These are phyloP conservation scores for Penicillium flavigenum DNA, from an alignment of 495 filamentous ascomycete species.

Conservation along the genomic window DNA sequence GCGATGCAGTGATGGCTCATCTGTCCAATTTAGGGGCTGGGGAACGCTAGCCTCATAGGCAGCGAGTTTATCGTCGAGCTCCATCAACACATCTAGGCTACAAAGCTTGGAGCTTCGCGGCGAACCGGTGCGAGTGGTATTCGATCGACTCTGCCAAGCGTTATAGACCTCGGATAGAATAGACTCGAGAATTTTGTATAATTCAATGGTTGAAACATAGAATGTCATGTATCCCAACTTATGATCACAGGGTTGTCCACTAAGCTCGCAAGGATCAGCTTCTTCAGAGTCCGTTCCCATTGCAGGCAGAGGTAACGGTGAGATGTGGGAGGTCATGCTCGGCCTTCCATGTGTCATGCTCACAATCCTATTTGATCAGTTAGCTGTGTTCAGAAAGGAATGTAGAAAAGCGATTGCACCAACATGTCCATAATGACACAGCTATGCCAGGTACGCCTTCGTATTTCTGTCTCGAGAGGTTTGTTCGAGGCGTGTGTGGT, in stretches of 20 bases:
- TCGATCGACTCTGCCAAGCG: conserved; percentile 32
- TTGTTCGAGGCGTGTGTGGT: conserved; percentile 22
- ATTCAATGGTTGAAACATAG: conserved; percentile 41
- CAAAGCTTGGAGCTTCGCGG: conserved; percentile 18
- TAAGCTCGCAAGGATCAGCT: conserved; percentile 26
- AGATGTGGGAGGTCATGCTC: conserved; percentile 43
- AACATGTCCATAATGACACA: conserved; percentile 51
- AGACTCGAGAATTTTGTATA: conserved; percentile 44
- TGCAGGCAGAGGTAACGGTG: conserved; percentile 33
- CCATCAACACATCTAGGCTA: conserved; percentile 41
- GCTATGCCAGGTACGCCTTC: conserved; percentile 49
- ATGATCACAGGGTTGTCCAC: conserved; percentile 26
- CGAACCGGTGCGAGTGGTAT: conserved; percentile 12
- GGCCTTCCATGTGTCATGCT: conserved; percentile 52
- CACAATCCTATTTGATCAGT: conserved; percentile 33
- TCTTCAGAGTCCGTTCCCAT: conserved; percentile 17
- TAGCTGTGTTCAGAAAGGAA: background rate
- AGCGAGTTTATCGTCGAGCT: conserved; percentile 41
- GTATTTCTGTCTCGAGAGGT: conserved; percentile 41
- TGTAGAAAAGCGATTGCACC: conserved; percentile 8
- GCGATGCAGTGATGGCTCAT: conserved; percentile 7
- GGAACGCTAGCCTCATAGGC: conserved; percentile 37
- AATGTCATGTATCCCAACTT: conserved; percentile 33
- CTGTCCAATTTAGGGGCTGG: conserved; percentile 39
- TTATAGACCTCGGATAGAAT: conserved; percentile 48